Evolutionary conservation across 169 alveolate species (phyloP), one percentile per base, ranked within the genome.

Genomic region (Besnoitia besnoiti): DNA sequence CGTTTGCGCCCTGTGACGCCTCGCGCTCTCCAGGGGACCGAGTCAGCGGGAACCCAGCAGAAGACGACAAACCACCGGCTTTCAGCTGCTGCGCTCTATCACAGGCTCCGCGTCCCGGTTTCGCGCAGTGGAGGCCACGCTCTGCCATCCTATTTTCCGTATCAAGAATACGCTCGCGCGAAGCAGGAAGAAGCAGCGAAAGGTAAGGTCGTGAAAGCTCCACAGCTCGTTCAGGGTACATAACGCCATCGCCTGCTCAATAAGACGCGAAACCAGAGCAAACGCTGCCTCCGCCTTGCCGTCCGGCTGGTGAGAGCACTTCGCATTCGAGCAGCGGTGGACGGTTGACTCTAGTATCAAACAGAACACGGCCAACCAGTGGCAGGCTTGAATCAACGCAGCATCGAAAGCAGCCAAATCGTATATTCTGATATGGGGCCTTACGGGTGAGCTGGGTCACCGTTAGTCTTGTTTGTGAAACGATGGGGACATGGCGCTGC

Each of bases 331-430:
- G 46, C 12, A n/a, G 46, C 8, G 44, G 39, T n/a, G 44, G 82
- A n/a, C 1, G 39, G 44, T 24, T 42, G 27, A n/a, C n/a, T 39
- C n/a, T 37, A 55, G 67, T 55, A 19, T 55, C 12, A 19, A n/a
- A n/a, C 82, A 73, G 82, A 10, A 37, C n/a, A 35, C 27, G 87
- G 87, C 50, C 87, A 77, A 37, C 87, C 87, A 27, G 35, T 77
- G 50, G 87, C 87, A 7, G 87, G 87, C n/a, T 44, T 77, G 61
- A 77, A 77, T 55, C 87, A 77, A 37, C 2, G 59, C 5, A 77
- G 40, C 55, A 39, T 77, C 87, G 87, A 77, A 42, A 37, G 87
- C 59, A 77, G 59, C 55, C 10, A 5, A 77, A 40, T 77, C 49
- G 30, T 77, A 3, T 24, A 77, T 35, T 37, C 87, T 19, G 87